Base-by-base conservation (phyloP, 2,329 filamentous ascomycete genomes). In the Ceratocystis smalleyi region DNA sequence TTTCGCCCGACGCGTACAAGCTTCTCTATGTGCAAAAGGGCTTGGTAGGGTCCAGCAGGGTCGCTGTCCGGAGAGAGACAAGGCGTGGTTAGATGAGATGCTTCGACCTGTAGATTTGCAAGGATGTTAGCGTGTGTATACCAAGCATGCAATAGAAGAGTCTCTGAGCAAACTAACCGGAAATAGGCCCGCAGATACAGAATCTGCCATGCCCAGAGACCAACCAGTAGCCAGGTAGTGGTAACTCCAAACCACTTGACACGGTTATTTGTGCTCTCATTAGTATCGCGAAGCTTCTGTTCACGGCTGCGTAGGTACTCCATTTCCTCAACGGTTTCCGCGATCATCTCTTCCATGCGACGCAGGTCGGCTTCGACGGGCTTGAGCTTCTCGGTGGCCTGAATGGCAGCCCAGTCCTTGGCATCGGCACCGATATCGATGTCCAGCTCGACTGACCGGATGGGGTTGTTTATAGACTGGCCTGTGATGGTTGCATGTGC, bases 191-290 rank as follows among this genome's bases (percentile, higher is more conserved):
- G 83, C 76, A 99, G 81, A 77, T 99, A 99, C 73, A 99, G 85
- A 72, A 99, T 89, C 84, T 99, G 94, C 94, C 94, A 99, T 51
- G 79, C 91, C 75, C 94, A 95, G 70, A 99, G 79, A 43, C 83
- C 89, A 69, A 96, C 80, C 70, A 99, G 78, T 80, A 96, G 86
- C 68, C 90, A 87, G 78, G 96, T 97, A 32, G 92, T 97, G 69
- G 86, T 84, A 74, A 96, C 85, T 60, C 92, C 92, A 76, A 99
- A 99, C 91, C 90, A 97, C 81, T 97, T 99, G 72, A 99, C 94
- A 66, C 94, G 84, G 77, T 88, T 94, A 78, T 99, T 99, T 69
- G 94, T 99, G 81, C 92, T 97, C 86, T 99, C 94, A 76, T 99
- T 99, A 70, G 94, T 99, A 78, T 99, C 92, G 74, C 94, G 83